phyloP scores from a whole-genome alignment of 257 asterid species.

The Cruciata laevipes region DNA sequence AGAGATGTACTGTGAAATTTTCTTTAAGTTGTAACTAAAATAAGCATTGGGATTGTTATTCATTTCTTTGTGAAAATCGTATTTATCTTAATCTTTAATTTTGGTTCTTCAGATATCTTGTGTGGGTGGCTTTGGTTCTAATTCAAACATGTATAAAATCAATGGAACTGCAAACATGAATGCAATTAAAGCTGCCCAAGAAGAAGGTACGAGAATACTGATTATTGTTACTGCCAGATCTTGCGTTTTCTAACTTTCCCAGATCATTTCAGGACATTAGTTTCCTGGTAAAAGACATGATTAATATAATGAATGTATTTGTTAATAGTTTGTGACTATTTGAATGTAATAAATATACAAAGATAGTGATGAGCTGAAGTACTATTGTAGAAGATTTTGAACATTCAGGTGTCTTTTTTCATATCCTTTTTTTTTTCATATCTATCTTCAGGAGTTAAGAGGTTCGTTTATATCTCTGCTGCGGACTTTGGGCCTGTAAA shows the following conservation, averaged over 20 bases:
- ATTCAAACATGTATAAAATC: conserved; percentile 80
- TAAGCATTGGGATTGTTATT: not conserved
- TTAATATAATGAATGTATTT: not conserved
- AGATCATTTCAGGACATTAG: not conserved
- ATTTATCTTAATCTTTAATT: conserved; percentile 10
- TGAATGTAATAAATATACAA: not conserved
- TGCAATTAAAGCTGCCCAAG: conserved; percentile 94
- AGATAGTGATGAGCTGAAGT: not conserved
- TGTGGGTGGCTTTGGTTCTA: conserved; percentile 97
- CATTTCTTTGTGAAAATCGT: not conserved
- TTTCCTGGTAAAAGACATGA: not conserved
- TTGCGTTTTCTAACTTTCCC: not conserved
- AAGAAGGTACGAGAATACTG: conserved; percentile 49
- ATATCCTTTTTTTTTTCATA: not conserved
- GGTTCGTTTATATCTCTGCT: not conserved
- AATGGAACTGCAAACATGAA: conserved; percentile 96
- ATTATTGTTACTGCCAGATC: not conserved
- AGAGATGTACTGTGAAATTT: conserved; percentile 3
- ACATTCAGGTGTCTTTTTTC: not conserved
- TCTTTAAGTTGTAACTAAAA: not conserved
- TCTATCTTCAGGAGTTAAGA: not conserved
- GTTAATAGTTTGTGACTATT: not conserved
- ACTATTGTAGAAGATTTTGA: not conserved
- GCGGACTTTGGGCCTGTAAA: not conserved
- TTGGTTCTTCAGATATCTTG: conserved; percentile 70